These are phyloP conservation scores for Hymenoscyphus fructigenus DNA, from an alignment of 2,329 filamentous ascomycete species.

Conservation along the genomic window DNA sequence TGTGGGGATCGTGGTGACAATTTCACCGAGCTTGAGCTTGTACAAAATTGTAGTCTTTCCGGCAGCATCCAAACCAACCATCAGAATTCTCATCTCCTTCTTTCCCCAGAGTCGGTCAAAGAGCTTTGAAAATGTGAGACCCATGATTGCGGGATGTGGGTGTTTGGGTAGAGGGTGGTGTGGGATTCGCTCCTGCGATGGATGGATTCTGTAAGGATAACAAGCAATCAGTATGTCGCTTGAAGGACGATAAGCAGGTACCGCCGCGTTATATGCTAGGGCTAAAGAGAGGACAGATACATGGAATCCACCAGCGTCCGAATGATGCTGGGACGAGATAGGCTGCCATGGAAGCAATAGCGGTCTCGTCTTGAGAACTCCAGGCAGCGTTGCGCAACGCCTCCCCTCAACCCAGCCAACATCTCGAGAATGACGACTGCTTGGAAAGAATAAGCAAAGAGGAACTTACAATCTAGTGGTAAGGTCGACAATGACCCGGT, in stretches of 20 bases:
- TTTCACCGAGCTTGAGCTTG: conserved; percentile 97
- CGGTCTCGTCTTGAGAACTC: conserved; percentile 12
- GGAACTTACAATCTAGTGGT: conserved; percentile 30
- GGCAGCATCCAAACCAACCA: conserved; percentile 95
- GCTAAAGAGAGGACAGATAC: conserved; percentile 11
- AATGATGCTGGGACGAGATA: conserved; percentile 21
- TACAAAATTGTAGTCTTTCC: conserved; percentile 99
- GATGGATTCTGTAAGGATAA: conserved; percentile 8
- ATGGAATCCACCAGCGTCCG: conserved; percentile 7
- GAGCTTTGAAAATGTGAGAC: conserved; percentile 89
- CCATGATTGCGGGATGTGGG: conserved; percentile 57
- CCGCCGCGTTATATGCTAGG: conserved; percentile 7
- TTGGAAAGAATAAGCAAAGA: conserved; percentile 10
- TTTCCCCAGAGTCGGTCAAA: conserved; percentile 99
- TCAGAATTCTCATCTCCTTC: conserved; percentile 97
- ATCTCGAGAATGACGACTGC: neutral
- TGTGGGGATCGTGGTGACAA: conserved; percentile 96
- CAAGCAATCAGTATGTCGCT: conserved; percentile 7
- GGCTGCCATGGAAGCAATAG: conserved; percentile 29
- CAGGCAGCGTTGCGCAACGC: conserved; percentile 2
- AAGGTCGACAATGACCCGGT: conserved; percentile 31
- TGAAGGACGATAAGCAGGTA: neutral
- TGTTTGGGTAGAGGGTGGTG: conserved; percentile 3
- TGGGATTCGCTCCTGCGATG: conserved; percentile 5
- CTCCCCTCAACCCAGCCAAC: neutral